Conservation (phyloP, 192 early-diverging fungal species). For the Gamsiella multidivaricata region DNA sequence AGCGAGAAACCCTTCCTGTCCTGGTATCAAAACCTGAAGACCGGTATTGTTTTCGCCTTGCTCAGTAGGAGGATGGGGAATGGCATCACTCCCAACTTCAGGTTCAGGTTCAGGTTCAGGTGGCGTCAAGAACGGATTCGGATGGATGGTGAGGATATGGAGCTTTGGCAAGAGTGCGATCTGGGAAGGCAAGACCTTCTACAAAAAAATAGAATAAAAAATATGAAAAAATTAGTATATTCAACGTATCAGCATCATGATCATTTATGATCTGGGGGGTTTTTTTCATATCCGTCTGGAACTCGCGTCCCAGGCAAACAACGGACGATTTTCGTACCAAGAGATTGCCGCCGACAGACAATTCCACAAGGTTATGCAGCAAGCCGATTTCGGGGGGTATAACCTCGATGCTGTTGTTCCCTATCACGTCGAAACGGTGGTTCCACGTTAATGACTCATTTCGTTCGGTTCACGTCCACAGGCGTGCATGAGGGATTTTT, state of each 20-base stretch:
- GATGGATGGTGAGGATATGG: conserved; percentile 51
- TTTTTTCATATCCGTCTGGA: too few species aligned
- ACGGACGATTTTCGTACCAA: conserved; percentile 53
- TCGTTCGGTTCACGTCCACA: not conserved
- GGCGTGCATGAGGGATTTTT: not conserved
- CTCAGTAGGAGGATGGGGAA: not conserved
- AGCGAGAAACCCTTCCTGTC: not conserved
- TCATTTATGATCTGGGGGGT: too few species aligned
- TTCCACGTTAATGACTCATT: not conserved
- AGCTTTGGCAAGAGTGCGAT: conserved; percentile 54
- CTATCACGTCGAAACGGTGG: conserved; percentile 7
- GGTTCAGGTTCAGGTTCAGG: not conserved
- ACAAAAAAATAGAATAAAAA: not conserved
- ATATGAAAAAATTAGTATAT: too few species aligned
- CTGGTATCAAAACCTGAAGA: conserved; percentile 1
- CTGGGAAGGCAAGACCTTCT: conserved; percentile 53
- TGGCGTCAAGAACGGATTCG: conserved; percentile 49
- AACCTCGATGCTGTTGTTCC: conserved; percentile 54
- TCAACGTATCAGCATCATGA: too few species aligned
- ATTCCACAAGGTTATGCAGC: conserved; percentile 58
- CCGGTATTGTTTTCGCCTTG: not conserved
- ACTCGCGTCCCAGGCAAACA: too few species aligned
- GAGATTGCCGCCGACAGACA: conserved; percentile 59
- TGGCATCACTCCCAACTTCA: not conserved
- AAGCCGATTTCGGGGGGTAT: conserved; percentile 59